Base-by-base conservation (phyloP, 495 filamentous ascomycete genomes). In the Podospora comata region DNA sequence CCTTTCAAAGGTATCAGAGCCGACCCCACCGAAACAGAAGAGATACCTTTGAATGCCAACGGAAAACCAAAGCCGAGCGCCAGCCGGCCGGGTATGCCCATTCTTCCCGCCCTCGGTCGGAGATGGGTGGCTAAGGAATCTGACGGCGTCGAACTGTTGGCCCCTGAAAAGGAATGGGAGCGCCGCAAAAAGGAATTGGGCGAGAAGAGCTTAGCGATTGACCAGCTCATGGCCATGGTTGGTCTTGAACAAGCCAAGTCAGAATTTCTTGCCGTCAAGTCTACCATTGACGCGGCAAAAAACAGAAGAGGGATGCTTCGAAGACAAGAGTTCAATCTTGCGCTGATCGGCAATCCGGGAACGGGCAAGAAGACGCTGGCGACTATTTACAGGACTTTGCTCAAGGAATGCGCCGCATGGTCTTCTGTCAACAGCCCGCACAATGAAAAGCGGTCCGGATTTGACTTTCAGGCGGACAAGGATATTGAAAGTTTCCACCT, bases 351-450 rank as follows among this genome's bases (percentile, higher is more conserved):
- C 1, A 90, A 90, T 70, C 86, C 87, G 6, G 88, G 88, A 44
- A 90, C 87, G 57, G 87, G 87, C 20, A 91, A 91, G 79, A 90
- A 87, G 3, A 91, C 88, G 0, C 83, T 90, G 34, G 89, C 88
- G 53, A 81, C 85, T 5, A 77, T 88, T 1, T 91, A 91, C 71
- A 85, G 85, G 11, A 82, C 82, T 30, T 86, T 89, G 62, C 72
- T 91, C 19, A 64, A 77, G 3, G 73, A 84, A 1, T 73, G 87
- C 1, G 85, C 83, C 0, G 78, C 82, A 19, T 70, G 87, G 34
- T 70, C 80, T 18, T 83, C 85, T 0, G 53, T 48, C n/a, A 48
- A 48, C 39, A 48, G 39, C 9, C 61, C 60, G 67, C 65, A 53
- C 13, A 34, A 30, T 18, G 60, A 68, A 1, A 16, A 26, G n/a